Evolutionary conservation across 2,329 filamentous ascomycete species (phyloP).

Genomic region (Fusarium veterinarium): DNA sequence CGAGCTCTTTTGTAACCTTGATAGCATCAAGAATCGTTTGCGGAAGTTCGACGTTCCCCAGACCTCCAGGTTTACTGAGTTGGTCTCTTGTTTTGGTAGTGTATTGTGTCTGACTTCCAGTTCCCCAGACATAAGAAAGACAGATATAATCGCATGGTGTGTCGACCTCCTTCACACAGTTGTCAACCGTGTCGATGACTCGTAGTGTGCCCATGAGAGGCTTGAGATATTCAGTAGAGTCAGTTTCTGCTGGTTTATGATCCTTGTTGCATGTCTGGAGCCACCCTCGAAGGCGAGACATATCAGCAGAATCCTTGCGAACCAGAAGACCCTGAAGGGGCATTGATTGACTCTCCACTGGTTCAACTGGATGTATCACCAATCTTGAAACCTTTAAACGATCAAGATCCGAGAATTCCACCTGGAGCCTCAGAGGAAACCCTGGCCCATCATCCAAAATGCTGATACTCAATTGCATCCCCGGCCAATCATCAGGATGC

Average conservation of each 20-base stretch:
- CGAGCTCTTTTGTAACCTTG: neutral
- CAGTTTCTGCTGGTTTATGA: neutral
- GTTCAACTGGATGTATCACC: neutral
- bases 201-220: neutral
- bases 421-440: constrained; percentile 6
- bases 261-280: neutral
- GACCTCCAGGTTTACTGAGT: neutral
- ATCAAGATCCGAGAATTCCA: neutral
- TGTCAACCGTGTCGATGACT: constrained; percentile 1
- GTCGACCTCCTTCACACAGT: constrained; percentile 3
- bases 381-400: neutral
- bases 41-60: neutral
- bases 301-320: neutral
- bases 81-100: constrained; percentile 4
- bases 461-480: neutral
- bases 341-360: neutral
- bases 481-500: neutral
- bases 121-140: constrained; percentile 26
- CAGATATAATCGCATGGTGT: constrained; percentile 13
- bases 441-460: neutral
- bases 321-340: constrained; percentile 9
- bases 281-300: neutral
- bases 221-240: neutral
- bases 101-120: constrained; percentile 21
- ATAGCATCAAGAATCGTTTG: constrained; percentile 26